A percentile compares a stretch with the other conserved stretches of the same genome.
Evolutionary conservation across 768 basidiomycete genomes (phyloP).

Genomic region (Mycena olivaceomarginata): DNA sequence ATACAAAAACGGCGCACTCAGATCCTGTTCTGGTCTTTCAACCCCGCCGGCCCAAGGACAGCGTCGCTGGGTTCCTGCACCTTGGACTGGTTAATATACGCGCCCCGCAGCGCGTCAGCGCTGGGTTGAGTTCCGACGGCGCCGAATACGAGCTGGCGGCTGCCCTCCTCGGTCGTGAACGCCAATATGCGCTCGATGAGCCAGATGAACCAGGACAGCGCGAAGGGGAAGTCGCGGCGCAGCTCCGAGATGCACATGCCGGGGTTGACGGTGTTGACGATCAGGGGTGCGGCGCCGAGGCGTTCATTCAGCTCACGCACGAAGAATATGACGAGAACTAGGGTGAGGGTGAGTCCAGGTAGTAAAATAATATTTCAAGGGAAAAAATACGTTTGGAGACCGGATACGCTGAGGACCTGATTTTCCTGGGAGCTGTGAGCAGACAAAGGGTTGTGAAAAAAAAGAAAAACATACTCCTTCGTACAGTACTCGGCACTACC

Average conservation of each 20-base stretch:
- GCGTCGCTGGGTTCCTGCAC: slow-evolving; percentile 47
- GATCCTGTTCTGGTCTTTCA: slow-evolving; percentile 34
- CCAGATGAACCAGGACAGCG: background rate
- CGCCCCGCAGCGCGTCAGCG: slow-evolving; percentile 36
- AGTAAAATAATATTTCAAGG: background rate
- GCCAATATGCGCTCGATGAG: slow-evolving; percentile 36
- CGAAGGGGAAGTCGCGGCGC: slow-evolving; percentile 1
- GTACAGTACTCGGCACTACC: slow-evolving; percentile 43
- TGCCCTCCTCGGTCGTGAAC: slow-evolving; percentile 47
- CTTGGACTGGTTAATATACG: slow-evolving; percentile 32
- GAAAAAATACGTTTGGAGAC: slow-evolving; percentile 35
- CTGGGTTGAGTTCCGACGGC: no score
- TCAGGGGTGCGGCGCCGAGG: slow-evolving; percentile 33
- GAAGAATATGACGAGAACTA: slow-evolving; percentile 47
- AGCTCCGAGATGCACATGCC: slow-evolving; percentile 47
- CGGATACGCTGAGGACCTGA: background rate
- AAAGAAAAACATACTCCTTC: background rate
- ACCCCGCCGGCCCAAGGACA: slow-evolving; percentile 40
- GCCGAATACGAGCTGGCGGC: slow-evolving; percentile 45
- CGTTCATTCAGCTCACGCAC: slow-evolving; percentile 30
- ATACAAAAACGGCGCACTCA: slow-evolving; percentile 42
- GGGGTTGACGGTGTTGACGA: slow-evolving; percentile 43
- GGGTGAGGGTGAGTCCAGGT: background rate
- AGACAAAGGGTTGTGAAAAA: background rate
- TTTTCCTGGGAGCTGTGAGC: background rate